Evolutionary conservation across 495 filamentous ascomycete genomes (phyloP), one percentile per base, ranked within the genome.

Genomic region (Polyplosphaeria fusca): DNA sequence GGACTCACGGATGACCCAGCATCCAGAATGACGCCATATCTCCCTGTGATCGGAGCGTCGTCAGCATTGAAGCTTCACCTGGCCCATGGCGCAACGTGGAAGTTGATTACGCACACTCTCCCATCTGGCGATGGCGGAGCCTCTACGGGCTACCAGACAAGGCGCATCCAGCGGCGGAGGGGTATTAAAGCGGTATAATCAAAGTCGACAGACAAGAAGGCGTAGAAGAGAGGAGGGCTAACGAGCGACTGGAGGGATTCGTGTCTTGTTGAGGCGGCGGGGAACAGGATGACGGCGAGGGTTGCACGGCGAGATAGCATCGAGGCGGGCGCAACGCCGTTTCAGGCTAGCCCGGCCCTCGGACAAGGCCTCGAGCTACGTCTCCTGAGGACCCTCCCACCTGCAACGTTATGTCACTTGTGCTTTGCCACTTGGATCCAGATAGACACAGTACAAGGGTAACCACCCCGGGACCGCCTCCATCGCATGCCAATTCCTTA

Each of bases 11-110:
- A 86, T 70, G 82, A 85, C 52, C 83, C 83, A 60, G 83, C 83
- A 76, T 86, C 83, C 55, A 86, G 72, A 66, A 86, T 80, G 41
- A 86, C 82, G 49, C 82, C 83, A 72, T 84, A 86, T 59, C 77
- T 74, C 79, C 81, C 79, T 62, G 26, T 18, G 38, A 26, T 11
- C 45, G 28, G 26, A 38, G 16, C 40, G 32, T 23, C 39, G 51
- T 54, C 49, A 56, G 55, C 32, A 35, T 39, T 20, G 40, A 27
- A n/a, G 42, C 22, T 25, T n/a, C 12, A 37, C 1, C n/a, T 37
- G 32, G 47, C 32, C 18, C 25, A 19, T 47, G 12, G 54, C 48
- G 22, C 46, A 18, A n/a, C 20, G 55, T 28, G 24, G 47, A 50
- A 19, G 49, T 35, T n/a, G 58, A 49, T 48, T 65, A 52, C 64